Evolutionary conservation across 2,329 filamentous ascomycete species (phyloP).

Genomic region (Alternaria solani): DNA sequence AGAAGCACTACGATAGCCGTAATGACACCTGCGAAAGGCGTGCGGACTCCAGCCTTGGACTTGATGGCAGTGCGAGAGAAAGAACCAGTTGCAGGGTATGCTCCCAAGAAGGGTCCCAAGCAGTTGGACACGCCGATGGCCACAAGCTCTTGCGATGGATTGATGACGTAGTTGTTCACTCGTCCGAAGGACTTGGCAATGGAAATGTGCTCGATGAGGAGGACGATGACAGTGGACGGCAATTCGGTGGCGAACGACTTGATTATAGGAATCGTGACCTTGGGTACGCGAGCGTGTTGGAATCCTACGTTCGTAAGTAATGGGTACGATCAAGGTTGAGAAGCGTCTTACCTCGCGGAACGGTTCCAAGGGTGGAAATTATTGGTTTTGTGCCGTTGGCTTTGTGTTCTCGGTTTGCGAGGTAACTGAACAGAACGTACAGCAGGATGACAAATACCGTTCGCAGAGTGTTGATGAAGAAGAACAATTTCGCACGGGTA

Average conservation of each 20-base stretch:
- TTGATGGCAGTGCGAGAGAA: slow-evolving; percentile 98
- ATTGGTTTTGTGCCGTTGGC: slow-evolving; percentile 59
- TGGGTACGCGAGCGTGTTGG: slow-evolving; percentile 77
- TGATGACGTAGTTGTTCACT: slow-evolving; percentile 96
- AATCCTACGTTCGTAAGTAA: slow-evolving; percentile 61
- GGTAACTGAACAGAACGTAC: slow-evolving; percentile 89
- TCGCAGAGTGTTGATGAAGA: slow-evolving; percentile 89
- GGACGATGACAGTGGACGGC: slow-evolving; percentile 86
- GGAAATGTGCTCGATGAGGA: slow-evolving; percentile 95
- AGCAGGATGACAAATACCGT: slow-evolving; percentile 91
- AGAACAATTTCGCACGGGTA: slow-evolving; percentile 74
- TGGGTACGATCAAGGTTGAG: not conserved
- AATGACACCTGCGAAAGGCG: slow-evolving; percentile 88
- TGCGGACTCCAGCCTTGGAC: slow-evolving; percentile 93
- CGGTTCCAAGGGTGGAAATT: slow-evolving; percentile 76
- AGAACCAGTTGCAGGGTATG: slow-evolving; percentile 90
- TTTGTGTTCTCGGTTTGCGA: slow-evolving; percentile 71
- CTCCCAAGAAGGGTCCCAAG: slow-evolving; percentile 88
- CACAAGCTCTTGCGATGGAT: slow-evolving; percentile 94
- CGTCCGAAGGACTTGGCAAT: slow-evolving; percentile 97
- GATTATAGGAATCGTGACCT: slow-evolving; percentile 72
- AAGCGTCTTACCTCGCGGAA: slow-evolving; percentile 71
- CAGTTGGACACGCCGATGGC: slow-evolving; percentile 92
- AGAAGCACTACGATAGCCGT: slow-evolving; percentile 86
- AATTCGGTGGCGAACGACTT: slow-evolving; percentile 74